phyloP scores from a whole-genome alignment of 1,284 basidiomycete genomes.

The Violaceomyces palustris region DNA sequence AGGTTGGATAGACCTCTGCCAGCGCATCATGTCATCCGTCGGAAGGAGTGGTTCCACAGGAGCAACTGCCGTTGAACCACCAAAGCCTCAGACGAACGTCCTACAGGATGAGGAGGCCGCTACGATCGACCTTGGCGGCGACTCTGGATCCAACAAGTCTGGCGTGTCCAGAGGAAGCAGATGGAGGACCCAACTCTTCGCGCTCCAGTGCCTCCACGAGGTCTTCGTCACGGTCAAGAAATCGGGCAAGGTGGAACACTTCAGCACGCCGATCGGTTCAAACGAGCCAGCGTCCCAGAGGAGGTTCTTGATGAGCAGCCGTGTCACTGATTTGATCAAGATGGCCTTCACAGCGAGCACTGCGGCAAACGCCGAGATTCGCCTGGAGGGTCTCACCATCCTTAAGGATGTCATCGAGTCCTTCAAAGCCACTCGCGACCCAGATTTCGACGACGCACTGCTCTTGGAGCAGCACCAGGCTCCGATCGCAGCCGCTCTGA shows the following conservation, averaged over 20 bases:
- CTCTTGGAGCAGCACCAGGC: slow-evolving; percentile 98
- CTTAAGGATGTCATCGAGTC: slow-evolving; percentile 88
- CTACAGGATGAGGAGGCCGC: slow-evolving; percentile 82
- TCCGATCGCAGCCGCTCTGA: slow-evolving; percentile 95
- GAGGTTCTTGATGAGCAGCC: slow-evolving; percentile 64
- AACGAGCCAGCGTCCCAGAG: slow-evolving; percentile 58
- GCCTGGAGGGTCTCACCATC: slow-evolving; percentile 84
- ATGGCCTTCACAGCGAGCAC: slow-evolving; percentile 98
- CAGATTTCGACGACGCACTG: slow-evolving; percentile 82
- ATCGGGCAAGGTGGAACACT: slow-evolving; percentile 58
- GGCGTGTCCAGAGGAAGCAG: slow-evolving; percentile 57
- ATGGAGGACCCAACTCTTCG: slow-evolving; percentile 95
- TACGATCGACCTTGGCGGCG: slow-evolving; percentile 59
- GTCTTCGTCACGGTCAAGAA: slow-evolving; percentile 73
- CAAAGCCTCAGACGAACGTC: slow-evolving; percentile 5
- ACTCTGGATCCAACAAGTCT: slow-evolving; percentile 12
- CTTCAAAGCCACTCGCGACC: slow-evolving; percentile 80
- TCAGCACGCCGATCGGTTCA: slow-evolving; percentile 61
- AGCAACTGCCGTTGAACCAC: neutral
- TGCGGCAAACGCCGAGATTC: slow-evolving; percentile 88
- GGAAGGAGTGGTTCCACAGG: slow-evolving; percentile 4
- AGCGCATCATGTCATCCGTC: slow-evolving; percentile 88
- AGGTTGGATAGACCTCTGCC: slow-evolving; percentile 96
- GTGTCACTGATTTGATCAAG: slow-evolving; percentile 87
- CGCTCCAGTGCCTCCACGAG: slow-evolving; percentile 83